These are phyloP conservation scores for Rostrohypoxylon terebratum DNA, from an alignment of 495 filamentous ascomycete species.

Conservation along the genomic window DNA sequence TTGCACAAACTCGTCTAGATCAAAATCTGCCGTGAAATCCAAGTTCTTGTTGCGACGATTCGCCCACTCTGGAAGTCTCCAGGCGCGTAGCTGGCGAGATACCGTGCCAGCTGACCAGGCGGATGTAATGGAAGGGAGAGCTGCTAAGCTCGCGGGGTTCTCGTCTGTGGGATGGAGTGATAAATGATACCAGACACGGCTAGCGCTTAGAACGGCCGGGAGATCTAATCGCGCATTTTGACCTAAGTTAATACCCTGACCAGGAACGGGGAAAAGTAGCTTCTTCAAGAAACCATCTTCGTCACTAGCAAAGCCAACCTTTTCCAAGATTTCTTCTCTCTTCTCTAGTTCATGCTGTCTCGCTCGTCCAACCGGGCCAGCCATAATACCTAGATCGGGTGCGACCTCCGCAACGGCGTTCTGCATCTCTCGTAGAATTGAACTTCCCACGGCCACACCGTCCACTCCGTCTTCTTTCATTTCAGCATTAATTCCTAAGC, in stretches of 20 bases:
- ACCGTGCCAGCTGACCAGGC: constrained; percentile 93
- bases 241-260: constrained; percentile 78
- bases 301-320: constrained; percentile 83
- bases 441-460: constrained; percentile 73
- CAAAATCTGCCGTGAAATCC: constrained; percentile 98
- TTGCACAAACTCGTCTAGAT: constrained; percentile 87
- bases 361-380: constrained; percentile 72
- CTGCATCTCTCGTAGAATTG: constrained; percentile 86
- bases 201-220: constrained; percentile 73
- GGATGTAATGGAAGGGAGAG: constrained; percentile 69
- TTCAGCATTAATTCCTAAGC: constrained; percentile 90
- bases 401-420: constrained; percentile 81
- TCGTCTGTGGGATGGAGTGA: constrained; percentile 93
- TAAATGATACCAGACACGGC: constrained; percentile 95
- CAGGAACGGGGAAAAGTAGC: constrained; percentile 83
- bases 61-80: constrained; percentile 95
- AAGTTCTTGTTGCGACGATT: constrained; percentile 90
- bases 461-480: constrained; percentile 95
- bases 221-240: constrained; percentile 82
- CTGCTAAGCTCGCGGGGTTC: constrained; percentile 73
- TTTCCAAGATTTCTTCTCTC: constrained; percentile 84
- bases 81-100: constrained; percentile 89
- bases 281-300: constrained; percentile 83
- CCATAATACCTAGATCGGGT: constrained; percentile 82
- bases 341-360: constrained; percentile 83